phyloP scores from a whole-genome alignment of 108 stramenopile genomes.

The Nitzschia sp. region DNA sequence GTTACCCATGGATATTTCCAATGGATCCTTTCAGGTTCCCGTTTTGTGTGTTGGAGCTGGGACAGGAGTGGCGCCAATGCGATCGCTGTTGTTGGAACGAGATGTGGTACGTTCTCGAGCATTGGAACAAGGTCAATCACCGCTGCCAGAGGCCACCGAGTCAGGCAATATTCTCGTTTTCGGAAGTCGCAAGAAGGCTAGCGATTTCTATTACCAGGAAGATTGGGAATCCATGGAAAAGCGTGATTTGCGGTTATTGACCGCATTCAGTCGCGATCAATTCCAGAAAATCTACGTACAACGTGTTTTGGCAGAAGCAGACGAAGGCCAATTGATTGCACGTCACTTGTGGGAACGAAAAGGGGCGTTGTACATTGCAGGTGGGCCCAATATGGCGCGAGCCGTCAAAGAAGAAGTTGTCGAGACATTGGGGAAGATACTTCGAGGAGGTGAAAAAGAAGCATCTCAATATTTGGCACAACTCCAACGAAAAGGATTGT shows the following conservation, averaged over 20 bases:
- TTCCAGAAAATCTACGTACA: slow-evolving; percentile 78
- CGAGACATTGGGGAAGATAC: slow-evolving; percentile 39
- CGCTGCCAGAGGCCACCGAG: not conserved
- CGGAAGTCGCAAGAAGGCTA: slow-evolving; percentile 65
- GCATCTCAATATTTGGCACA: slow-evolving; percentile 29
- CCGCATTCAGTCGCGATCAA: slow-evolving; percentile 79
- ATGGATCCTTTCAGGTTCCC: slow-evolving; percentile 47
- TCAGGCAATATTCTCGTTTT: slow-evolving; percentile 70
- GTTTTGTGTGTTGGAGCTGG: slow-evolving; percentile 79
- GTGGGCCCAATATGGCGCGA: slow-evolving; percentile 81
- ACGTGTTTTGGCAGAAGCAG: slow-evolving; percentile 59
- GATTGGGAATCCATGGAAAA: slow-evolving; percentile 57
- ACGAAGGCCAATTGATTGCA: slow-evolving; percentile 50
- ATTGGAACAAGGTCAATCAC: not conserved
- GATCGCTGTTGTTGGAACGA: slow-evolving; percentile 71
- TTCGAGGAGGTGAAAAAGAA: slow-evolving; percentile 31
- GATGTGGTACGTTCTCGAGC: slow-evolving; percentile 27
- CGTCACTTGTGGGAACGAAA: slow-evolving; percentile 55
- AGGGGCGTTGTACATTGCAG: slow-evolving; percentile 81
- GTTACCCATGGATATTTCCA: slow-evolving; percentile 44
- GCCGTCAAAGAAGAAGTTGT: slow-evolving; percentile 77
- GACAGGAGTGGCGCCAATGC: slow-evolving; percentile 83
- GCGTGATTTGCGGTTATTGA: slow-evolving; percentile 44
- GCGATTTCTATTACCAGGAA: slow-evolving; percentile 71
- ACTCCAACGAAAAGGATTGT: slow-evolving; percentile 43